Percentiles rank a stretch among this genome's conserved stretches.
Evolutionary conservation across 2,329 filamentous ascomycete species (phyloP).

Genomic region (Arachnomyces sp.): DNA sequence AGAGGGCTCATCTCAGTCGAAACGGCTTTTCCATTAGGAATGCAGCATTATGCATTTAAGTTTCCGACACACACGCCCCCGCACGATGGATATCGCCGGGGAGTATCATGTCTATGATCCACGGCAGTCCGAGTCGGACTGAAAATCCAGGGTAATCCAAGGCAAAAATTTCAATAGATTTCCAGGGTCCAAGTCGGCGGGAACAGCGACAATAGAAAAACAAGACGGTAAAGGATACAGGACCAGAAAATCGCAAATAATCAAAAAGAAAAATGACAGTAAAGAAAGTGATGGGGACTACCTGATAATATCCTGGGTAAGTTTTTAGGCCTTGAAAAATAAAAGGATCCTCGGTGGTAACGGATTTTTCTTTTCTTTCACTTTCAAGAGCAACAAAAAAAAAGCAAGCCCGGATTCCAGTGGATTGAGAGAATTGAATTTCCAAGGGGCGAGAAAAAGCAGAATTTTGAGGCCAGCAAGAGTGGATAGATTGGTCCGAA

Average conservation of each 20-base stretch:
- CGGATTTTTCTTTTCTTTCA: too few species aligned
- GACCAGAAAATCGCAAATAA: conserved; percentile 13
- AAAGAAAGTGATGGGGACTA: conserved; percentile 33
- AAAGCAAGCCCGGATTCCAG: too few species aligned
- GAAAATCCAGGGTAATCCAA: too few species aligned
- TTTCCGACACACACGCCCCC: conserved; percentile 21
- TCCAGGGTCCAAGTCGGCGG: conserved; percentile 5
- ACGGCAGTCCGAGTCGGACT: conserved; percentile 3
- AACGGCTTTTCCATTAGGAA: conserved; percentile 13
- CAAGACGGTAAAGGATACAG: conserved; percentile 15
- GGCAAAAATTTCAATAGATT: conserved; percentile 1
- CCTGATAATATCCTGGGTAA: conserved; percentile 24
- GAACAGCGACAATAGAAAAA: conserved; percentile 11
- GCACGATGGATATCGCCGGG: conserved; percentile 25
- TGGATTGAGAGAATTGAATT: too few species aligned
- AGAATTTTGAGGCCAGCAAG: too few species aligned
- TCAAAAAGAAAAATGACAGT: conserved; percentile 17
- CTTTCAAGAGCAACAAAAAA: too few species aligned
- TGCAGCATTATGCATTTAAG: conserved; percentile 35
- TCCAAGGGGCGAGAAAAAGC: too few species aligned
- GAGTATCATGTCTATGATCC: conserved; percentile 12
- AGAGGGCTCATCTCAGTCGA: conserved; percentile 14
- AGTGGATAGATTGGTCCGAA: too few species aligned
- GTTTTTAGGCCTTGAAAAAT: too few species aligned
- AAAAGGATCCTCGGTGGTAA: too few species aligned